These are phyloP conservation scores for Coemansia sp. DNA, from an alignment of 192 early-diverging fungal species.

Conservation along the genomic window DNA sequence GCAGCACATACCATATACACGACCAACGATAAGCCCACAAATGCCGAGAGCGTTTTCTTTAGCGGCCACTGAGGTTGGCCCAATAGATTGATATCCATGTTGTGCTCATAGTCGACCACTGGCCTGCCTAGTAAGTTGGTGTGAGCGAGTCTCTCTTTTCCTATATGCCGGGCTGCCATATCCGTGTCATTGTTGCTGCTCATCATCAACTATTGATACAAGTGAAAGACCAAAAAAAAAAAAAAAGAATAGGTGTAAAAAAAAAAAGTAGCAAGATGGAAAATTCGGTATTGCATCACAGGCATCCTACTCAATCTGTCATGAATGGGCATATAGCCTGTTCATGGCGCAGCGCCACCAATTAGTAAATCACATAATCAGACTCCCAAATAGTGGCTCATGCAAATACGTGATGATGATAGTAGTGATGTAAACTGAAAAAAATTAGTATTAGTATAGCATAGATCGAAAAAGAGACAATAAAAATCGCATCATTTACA, in stretches of 20 bases:
- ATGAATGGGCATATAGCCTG: background rate
- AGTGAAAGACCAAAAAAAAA: background rate
- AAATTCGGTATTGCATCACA: background rate
- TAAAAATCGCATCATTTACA: background rate
- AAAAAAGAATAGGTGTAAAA: background rate
- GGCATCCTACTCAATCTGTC: background rate
- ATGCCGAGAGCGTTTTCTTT: slow-evolving; percentile 22
- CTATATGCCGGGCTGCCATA: background rate
- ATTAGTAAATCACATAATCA: background rate
- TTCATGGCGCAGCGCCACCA: background rate
- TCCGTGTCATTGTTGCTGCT: background rate
- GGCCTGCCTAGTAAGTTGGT: background rate
- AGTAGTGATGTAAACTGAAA: too few species aligned
- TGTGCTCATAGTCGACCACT: slow-evolving; percentile 5
- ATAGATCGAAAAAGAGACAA: background rate
- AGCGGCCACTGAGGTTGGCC: slow-evolving; percentile 49
- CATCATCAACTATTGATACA: background rate
- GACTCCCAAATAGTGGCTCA: background rate
- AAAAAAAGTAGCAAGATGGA: background rate
- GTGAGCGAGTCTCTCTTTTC: background rate
- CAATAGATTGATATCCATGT: slow-evolving; percentile 35
- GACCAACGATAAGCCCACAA: slow-evolving; percentile 59
- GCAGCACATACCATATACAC: slow-evolving; percentile 78
- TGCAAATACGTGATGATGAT: background rate
- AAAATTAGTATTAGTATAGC: background rate